Conservation (phyloP, 2,329 filamentous ascomycete genomes). For the Pseudocercospora pini-densiflorae region DNA sequence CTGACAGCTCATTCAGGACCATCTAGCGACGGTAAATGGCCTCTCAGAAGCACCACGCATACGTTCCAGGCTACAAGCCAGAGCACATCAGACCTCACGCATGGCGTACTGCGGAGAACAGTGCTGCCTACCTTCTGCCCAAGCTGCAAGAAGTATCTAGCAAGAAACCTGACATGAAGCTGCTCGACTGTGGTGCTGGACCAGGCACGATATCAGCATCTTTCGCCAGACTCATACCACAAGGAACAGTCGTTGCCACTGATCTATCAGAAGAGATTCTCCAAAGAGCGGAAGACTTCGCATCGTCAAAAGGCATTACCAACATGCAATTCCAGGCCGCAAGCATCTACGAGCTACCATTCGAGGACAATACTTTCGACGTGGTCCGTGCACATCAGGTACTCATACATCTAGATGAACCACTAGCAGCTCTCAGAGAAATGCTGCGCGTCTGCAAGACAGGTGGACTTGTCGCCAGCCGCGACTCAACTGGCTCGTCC, state of each 20-base stretch:
- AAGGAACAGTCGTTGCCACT: constrained; percentile 49
- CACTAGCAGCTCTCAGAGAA: constrained; percentile 55
- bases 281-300: constrained; percentile 44
- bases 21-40: background rate
- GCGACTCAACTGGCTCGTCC: constrained; percentile 39
- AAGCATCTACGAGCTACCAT: constrained; percentile 43
- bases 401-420: constrained; percentile 60
- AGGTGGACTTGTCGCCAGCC: constrained; percentile 58
- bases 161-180: constrained; percentile 35
- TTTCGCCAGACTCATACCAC: constrained; percentile 48
- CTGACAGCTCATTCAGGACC: too few relatives aligned
- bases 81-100: constrained; percentile 36
- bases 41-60: background rate
- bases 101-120: constrained; percentile 52
- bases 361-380: constrained; percentile 58
- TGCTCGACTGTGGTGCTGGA: constrained; percentile 55
- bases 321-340: constrained; percentile 47
- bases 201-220: constrained; percentile 54
- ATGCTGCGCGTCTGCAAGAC: constrained; percentile 60
- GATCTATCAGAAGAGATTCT: constrained; percentile 52
- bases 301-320: constrained; percentile 41
- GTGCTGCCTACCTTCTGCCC: constrained; percentile 42
- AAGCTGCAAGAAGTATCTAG: constrained; percentile 23
- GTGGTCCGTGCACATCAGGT: constrained; percentile 64
- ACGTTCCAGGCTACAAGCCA: background rate